Evolutionary conservation across 441 rosid species (phyloP).

Genomic region (Syzygium malaccense): DNA sequence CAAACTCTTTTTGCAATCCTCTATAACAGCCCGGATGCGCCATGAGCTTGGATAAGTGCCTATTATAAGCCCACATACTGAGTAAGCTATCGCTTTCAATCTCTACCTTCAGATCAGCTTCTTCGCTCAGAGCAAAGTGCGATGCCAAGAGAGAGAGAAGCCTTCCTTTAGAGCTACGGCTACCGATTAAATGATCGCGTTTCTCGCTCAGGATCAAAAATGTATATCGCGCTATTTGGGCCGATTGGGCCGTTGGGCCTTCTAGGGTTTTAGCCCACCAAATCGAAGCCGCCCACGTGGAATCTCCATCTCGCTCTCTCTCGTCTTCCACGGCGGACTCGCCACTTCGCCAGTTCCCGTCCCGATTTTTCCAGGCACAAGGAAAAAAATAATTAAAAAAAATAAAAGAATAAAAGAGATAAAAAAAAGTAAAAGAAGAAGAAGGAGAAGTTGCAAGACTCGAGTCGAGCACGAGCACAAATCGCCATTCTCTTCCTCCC

Average conservation of each 20-base stretch:
- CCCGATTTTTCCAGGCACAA: background rate
- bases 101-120: no score
- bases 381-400: background rate
- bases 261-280: background rate
- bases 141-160: background rate
- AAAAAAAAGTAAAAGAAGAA: background rate
- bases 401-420: no score
- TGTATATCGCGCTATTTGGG: fast-evolving
- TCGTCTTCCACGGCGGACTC: background rate
- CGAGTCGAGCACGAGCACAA: background rate
- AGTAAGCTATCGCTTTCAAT: no score
- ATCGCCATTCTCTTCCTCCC: background rate
- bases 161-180: background rate
- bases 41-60: no score
- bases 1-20: no score
- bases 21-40: no score
- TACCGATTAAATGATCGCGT: background rate
- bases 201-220: no score
- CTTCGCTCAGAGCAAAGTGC: no score
- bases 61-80: no score
- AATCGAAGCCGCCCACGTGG: background rate
- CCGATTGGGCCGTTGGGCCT: background rate
- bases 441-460: background rate
- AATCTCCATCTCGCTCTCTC: no score
- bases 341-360: background rate